A percentile compares a stretch with the other conserved stretches of the same genome.
Conservation (phyloP, 805 yeast species). For the Lachancea waltii region DNA sequence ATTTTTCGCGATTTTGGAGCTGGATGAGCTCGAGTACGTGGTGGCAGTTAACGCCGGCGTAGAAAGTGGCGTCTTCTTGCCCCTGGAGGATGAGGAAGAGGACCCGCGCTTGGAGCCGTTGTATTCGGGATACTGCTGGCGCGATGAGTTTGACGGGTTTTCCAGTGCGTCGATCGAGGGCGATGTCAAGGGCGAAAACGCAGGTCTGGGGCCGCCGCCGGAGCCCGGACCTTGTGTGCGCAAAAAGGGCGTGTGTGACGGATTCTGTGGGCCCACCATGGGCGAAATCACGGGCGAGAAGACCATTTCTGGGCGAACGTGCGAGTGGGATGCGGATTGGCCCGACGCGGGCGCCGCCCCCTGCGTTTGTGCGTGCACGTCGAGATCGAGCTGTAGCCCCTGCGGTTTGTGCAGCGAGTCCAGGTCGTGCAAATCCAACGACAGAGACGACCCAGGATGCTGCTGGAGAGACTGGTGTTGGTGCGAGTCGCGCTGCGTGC, state of each 20-base stretch:
- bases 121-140: conserved; percentile 20
- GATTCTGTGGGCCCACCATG: conserved; percentile 37
- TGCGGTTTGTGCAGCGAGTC: too few species aligned
- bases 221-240: conserved; percentile 1
- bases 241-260: conserved; percentile 17
- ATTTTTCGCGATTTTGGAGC: conserved; percentile 29
- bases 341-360: neutral
- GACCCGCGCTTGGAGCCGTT: conserved; percentile 12
- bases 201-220: neutral
- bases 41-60: conserved; percentile 16
- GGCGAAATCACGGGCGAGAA: conserved; percentile 78
- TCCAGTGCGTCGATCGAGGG: conserved; percentile 53
- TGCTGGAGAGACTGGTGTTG: too few species aligned
- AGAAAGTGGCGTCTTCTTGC: conserved; percentile 17
- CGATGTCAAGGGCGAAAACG: conserved; percentile 48
- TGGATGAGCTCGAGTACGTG: conserved; percentile 9
- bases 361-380: too few species aligned
- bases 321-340: neutral
- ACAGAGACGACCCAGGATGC: too few species aligned
- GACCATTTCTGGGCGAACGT: conserved; percentile 47
- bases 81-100: conserved; percentile 26
- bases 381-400: conserved; percentile 16
- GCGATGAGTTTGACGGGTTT: conserved; percentile 16
- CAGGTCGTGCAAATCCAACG: too few species aligned
- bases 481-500: too few species aligned